Evolutionary conservation across 768 basidiomycete species (phyloP), one percentile per base, ranked within the genome.

Genomic region (Phanerochaete carnosa): DNA sequence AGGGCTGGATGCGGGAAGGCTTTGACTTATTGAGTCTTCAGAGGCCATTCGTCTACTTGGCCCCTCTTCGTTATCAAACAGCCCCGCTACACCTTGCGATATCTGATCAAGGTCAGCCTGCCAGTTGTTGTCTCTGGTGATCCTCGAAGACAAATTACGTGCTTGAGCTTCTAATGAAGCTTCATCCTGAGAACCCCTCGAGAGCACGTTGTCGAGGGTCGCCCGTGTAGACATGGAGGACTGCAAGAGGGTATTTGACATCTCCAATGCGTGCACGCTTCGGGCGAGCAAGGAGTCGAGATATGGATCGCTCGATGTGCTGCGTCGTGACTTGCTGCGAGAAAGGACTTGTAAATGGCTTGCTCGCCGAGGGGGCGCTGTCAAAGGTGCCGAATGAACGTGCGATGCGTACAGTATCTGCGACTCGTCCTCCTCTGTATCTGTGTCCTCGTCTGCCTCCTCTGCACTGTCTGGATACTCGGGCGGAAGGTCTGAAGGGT

Each of bases 211-310:
- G 33, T 78, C 78, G 37, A 81, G 75, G 33, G 76, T 83, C 13
- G 85, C 79, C 63, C 89, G 87, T 0, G 91, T 87, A 43, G 86
- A 82, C 66, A 92, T 87, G 23, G 89, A 88, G 13, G 84, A 86
- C 68, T 90, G 87, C 49, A 94, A 76, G 12, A 94, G 76, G 2
- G 85, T 81, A 60, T 94, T 94, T 4, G 92, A 94, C 79, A 92
- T 86, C 70, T 94, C 92, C 9, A 94, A 78, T 0, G 92, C 92
- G 73, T 92, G 86, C 15, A 94, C 89, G 64, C 90, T 92, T 63
- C 92, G 85, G 60, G 85, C 89, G 1, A 94, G 80, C 16, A 94
- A 77, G n/a, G 87, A 81, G 72, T 94, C 92, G 28, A 92, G 80
- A 66, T 82, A 85, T 13, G 82, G 81, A 69, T 89, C 86, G 52